phyloP scores from a whole-genome alignment of 306 rosid genomes.

The Trifolium pratense region DNA sequence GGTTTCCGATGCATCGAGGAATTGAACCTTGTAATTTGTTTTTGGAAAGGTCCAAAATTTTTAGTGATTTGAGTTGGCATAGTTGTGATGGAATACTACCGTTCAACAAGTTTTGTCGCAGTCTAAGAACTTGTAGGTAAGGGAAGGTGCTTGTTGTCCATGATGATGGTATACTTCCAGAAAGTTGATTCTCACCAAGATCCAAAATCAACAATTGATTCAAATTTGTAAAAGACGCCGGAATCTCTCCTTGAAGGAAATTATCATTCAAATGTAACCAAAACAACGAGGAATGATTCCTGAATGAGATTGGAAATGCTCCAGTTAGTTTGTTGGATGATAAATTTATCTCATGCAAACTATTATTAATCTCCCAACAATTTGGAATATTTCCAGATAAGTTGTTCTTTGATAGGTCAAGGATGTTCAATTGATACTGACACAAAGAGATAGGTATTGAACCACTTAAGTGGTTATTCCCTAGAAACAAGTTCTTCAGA shows the following conservation, averaged over 20 bases:
- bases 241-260: constrained; percentile 15
- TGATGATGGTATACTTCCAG: constrained; percentile 28
- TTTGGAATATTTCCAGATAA: constrained; percentile 31
- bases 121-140: constrained; percentile 23
- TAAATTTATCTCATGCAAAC: neutral
- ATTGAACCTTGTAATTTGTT: constrained; percentile 34
- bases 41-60: constrained; percentile 31
- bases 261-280: constrained; percentile 40
- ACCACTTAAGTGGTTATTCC: constrained; percentile 27
- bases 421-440: neutral
- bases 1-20: constrained; percentile 30
- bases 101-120: constrained; percentile 14
- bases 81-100: constrained; percentile 32
- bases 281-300: neutral
- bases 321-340: constrained; percentile 28
- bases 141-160: constrained; percentile 3
- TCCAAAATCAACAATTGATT: neutral
- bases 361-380: neutral
- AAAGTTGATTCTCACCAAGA: constrained; percentile 34
- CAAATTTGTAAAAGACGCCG: neutral
- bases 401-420: constrained; percentile 37
- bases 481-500: neutral
- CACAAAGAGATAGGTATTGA: constrained; percentile 36
- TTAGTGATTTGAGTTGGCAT: constrained; percentile 12
- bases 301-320: neutral